Evolutionary conservation across 1,139 yeast genomes (phyloP), one percentile per base, ranked within the genome.

Genomic region (Trichomonascaceae sp.): DNA sequence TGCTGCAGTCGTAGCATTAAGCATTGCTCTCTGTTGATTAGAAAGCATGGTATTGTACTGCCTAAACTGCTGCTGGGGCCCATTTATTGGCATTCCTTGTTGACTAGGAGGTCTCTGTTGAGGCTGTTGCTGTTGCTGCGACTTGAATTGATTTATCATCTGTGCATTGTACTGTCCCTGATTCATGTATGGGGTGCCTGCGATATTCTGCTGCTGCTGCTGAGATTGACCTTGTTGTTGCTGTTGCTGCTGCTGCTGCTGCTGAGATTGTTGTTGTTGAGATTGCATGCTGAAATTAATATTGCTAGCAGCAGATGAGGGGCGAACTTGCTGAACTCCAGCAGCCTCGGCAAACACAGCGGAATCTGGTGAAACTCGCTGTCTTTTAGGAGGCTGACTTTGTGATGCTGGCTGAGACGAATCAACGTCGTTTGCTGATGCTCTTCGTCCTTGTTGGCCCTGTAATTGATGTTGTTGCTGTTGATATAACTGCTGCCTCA

Each of bases 351-450:
- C 59, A 53, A 64, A 67, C 4, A 15, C 41, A 8, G 66, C 58
- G 9, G 71, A 70, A 39, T 70, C 74, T 1, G 74, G 74, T 13
- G 73, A 69, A 15, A 70, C 58, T 9, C 73, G 63, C 54, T 67
- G 73, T 6, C 74, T 65, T 53, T 70, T 70, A 13, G 71, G 62
- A 10, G 73, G 69, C 7, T 56, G 58, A 45, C 63, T 66, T 20
- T 66, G 66, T 15, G 66, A 61, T 22, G 68, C 67, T 1, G 67
- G 61, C 47, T 63, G 66, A 15, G 64, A 57, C n/a, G 51, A 60
- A 13, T 55, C 63, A 30, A 57, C 62, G 18, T 50, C 52, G 15
- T 43, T 45, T 17, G 41, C 36, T 17, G 52, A 44, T 15, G 44
- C 49, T 51, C 61, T 38, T 54, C 61, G 22, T 18, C 58, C 63